These are phyloP conservation scores for Trichopus zeylanicus DNA, from an alignment of 116 monocot genomes.

Conservation along the genomic window DNA sequence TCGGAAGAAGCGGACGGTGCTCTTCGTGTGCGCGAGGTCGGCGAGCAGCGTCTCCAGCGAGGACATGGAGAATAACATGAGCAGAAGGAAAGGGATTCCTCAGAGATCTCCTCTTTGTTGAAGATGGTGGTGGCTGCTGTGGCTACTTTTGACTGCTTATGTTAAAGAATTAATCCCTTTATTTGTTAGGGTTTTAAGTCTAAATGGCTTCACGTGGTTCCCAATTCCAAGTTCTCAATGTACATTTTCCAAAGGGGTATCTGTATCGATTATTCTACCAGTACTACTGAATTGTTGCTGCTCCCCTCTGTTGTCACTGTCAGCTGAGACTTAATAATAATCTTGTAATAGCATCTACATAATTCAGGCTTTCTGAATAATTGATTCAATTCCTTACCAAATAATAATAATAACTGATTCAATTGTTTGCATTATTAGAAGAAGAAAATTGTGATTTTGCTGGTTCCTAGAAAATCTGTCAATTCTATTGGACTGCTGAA, in stretches of 20 bases:
- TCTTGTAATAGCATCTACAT: too few relatives aligned
- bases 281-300: background rate
- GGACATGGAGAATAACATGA: constrained; percentile 53
- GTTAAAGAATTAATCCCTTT: background rate
- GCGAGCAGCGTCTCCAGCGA: constrained; percentile 31
- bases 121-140: background rate
- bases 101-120: constrained; percentile 78
- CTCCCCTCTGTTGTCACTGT: too few relatives aligned
- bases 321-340: too few relatives aligned
- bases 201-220: constrained; percentile 5
- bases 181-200: background rate
- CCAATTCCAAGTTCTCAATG: constrained; percentile 21
- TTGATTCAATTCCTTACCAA: too few relatives aligned
- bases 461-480: too few relatives aligned
- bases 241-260: constrained; percentile 12
- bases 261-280: background rate
- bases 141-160: background rate
- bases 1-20: constrained; percentile 45
- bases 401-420: too few relatives aligned
- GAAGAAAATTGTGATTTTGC: too few relatives aligned
- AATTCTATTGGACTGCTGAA: too few relatives aligned
- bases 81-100: constrained; percentile 89
- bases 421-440: too few relatives aligned
- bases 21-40: constrained; percentile 39
- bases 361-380: too few relatives aligned